Evolutionary conservation across 1,284 basidiomycete species (phyloP), one percentile per base, ranked within the genome.

Genomic region (Coniophora puteana): DNA sequence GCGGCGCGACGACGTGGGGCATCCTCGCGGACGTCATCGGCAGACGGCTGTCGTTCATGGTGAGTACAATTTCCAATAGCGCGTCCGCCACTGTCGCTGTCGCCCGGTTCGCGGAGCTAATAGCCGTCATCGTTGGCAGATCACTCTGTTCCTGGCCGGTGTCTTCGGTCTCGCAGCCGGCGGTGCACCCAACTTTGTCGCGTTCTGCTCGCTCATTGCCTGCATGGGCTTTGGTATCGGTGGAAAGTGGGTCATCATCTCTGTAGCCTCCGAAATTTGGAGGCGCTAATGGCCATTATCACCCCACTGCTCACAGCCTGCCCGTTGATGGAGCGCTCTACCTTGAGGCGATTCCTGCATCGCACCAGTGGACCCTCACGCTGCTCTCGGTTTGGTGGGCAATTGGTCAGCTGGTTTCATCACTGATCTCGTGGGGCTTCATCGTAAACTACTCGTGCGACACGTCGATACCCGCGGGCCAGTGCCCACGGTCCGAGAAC

Each of bases 311-410:
- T 35, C 28, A 21, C 26, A 72, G 69, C 46, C 53, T 78, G 13
- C 78, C 74, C 3, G 76, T 78, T 16, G 76, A 79, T 50, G 75
- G 75, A 36, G 73, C 74, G 7, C 60, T 80, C 36, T 79, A 72
- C 53, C 63, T 80, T 36, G 78, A 80, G 51, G 71, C 75, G 47
- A 63, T 78, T 28, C 77, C 78, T 1, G 58, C 67, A 36, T 68
- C 66, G 10, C 66, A 77, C 37, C 16, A 81, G 68, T 82, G 76
- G 71, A 72, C 78, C 26, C 59, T 83, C 32, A 83, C 80, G 0
- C 62, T 83, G n/a, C 67, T 83, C 1, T 80, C 77, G 8, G 67
- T 74, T 21, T 83, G 77, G 71, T 84, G 81, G 81, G 76, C 76
- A 13, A 52, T 82, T 17, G 81, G 80, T 1, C 78, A 79, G 49